Percentiles rank a stretch among this genome's conserved stretches.
Conservation (phyloP, 306 rosid genomes). For the Glycine soja region DNA sequence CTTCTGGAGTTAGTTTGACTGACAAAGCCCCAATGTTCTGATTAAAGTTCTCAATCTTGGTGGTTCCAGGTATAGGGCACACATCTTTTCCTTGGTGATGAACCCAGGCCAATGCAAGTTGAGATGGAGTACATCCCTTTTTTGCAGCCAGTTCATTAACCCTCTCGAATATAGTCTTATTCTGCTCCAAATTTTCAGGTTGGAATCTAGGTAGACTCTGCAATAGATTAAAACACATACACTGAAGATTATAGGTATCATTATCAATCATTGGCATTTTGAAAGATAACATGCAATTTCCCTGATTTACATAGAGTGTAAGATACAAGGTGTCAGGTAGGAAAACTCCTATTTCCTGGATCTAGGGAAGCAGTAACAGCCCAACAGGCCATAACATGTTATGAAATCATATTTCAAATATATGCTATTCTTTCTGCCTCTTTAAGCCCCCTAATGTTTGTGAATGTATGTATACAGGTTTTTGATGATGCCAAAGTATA, state of each 20-base stretch:
- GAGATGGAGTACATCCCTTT: slow-evolving; percentile 71
- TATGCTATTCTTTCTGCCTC: background rate
- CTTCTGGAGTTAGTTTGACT: slow-evolving; percentile 67
- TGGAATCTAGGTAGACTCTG: slow-evolving; percentile 60
- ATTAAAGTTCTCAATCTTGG: slow-evolving; percentile 66
- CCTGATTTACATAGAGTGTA: background rate
- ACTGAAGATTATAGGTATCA: background rate
- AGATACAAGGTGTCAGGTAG: background rate
- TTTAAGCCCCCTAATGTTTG: background rate
- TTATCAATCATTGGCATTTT: background rate
- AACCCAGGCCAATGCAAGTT: slow-evolving; percentile 72
- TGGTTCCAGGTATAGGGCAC: slow-evolving; percentile 84
- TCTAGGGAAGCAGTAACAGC: background rate
- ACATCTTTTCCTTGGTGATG: slow-evolving; percentile 76
- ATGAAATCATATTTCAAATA: background rate
- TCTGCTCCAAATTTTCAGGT: slow-evolving; percentile 61
- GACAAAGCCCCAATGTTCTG: slow-evolving; percentile 71
- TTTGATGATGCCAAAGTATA: too few relatives aligned
- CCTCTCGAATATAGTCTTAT: slow-evolving; percentile 60
- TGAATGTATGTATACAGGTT: too few relatives aligned
- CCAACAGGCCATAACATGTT: background rate
- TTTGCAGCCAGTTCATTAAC: slow-evolving; percentile 65
- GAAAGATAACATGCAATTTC: background rate
- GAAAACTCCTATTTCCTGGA: background rate
- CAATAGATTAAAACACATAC: background rate